Percentiles rank a stretch among this genome's conserved stretches.
phyloP scores from a whole-genome alignment of 257 asterid species.

The Cruciata laevipes region DNA sequence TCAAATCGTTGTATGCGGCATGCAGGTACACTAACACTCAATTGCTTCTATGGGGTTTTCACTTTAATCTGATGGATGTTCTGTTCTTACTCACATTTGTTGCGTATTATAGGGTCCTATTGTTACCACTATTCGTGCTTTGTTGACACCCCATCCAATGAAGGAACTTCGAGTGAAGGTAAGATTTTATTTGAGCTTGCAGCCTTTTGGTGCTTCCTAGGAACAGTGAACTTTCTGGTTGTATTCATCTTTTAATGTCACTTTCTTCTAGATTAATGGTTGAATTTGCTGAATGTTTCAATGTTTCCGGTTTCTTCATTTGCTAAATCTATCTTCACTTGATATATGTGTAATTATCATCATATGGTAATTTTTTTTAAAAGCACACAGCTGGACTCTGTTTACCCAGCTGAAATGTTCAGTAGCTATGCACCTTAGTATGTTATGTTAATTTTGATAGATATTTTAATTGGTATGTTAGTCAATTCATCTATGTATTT shows the following conservation, averaged over 20 bases:
- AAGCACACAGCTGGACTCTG: too few relatives aligned
- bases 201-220: background rate
- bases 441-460: background rate
- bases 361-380: too few relatives aligned
- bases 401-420: too few relatives aligned
- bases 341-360: too few relatives aligned
- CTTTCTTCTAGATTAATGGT: background rate
- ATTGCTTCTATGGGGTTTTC: constrained; percentile 20
- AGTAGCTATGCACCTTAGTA: background rate
- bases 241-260: background rate
- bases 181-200: constrained; percentile 8
- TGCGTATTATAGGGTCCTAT: constrained; percentile 70
- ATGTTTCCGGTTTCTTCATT: background rate
- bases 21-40: constrained; percentile 52
- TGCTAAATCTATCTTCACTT: too few relatives aligned
- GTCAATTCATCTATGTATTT: background rate
- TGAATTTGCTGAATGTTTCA: background rate
- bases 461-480: background rate
- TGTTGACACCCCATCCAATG: constrained; percentile 98
- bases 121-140: constrained; percentile 78
- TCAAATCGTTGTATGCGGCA: constrained; percentile 90
- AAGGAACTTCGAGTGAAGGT: constrained; percentile 99
- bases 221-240: background rate
- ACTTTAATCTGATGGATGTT: constrained; percentile 5
- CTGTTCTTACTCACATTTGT: constrained; percentile 8